Conservation (phyloP, 176 grass and related monocot genomes). For the Ananas comosus region DNA sequence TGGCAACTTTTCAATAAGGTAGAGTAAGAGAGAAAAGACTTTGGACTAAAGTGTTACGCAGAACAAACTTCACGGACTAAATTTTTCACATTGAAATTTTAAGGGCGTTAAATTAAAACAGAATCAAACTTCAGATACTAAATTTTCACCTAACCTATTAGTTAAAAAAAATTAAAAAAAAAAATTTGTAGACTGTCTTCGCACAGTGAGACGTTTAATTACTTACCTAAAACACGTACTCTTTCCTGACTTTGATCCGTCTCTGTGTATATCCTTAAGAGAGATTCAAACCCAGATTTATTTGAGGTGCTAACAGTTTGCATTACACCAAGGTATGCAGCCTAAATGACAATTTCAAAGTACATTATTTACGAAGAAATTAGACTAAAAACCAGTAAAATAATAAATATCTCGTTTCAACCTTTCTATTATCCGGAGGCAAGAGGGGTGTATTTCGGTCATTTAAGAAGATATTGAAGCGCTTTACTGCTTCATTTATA, state of each 20-base stretch:
- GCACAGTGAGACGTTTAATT: conserved; percentile 3
- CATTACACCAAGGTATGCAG: conserved; percentile 79
- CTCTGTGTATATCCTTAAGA: conserved; percentile 60
- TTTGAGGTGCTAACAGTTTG: conserved; percentile 45
- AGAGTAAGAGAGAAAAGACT: too few relatives aligned
- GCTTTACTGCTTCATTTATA: conserved; percentile 58
- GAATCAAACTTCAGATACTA: too few relatives aligned
- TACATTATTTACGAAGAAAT: conserved; percentile 6
- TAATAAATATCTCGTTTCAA: conserved; percentile 26
- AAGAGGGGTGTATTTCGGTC: conserved; percentile 54
- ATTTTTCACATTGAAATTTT: too few relatives aligned
- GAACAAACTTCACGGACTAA: too few relatives aligned
- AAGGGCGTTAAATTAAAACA: too few relatives aligned
- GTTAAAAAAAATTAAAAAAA: conserved; percentile 4
- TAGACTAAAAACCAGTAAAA: conserved; percentile 6
- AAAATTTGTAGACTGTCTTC: conserved; percentile 14
- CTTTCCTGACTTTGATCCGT: conserved; percentile 55
- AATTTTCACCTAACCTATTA: conserved; percentile 9
- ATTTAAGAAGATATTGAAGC: conserved; percentile 49
- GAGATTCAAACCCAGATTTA: conserved; percentile 62
- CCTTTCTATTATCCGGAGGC: conserved; percentile 73
- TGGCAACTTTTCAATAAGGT: too few relatives aligned
- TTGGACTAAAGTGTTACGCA: too few relatives aligned
- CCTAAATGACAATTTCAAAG: conserved; percentile 37
- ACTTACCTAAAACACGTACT: conserved; percentile 45